Evolutionary conservation across 73 alveolate species (phyloP), one percentile per base, ranked within the genome.

Genomic region (Paraurostyla sp.): DNA sequence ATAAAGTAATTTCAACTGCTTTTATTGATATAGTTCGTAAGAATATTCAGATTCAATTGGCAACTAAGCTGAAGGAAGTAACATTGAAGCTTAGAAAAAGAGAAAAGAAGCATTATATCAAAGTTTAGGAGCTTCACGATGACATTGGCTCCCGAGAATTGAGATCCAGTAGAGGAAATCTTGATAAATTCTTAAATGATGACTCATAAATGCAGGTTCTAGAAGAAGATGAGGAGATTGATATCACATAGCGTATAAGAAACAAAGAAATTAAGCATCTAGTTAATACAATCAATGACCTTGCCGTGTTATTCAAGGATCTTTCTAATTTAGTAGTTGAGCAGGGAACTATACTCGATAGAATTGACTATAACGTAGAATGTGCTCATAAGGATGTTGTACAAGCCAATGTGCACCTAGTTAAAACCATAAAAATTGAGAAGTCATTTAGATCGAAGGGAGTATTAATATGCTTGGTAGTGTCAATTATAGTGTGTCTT

Each of bases 261-360:
- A 97, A 96, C 62, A 80, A 92, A 71, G 98, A 94, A 71, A 91
- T 97, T 35, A 93, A 85, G 57, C 62, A 85, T 20, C 76, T 97
- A 30, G 98, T 95, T 54, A 80, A 75, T 57, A 83, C 90, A 41
- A 96, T 97, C 27, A 93, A 93, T 42, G 98, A 97, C 80, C 93
- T 97, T 38, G 97, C 99, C n/a, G 88, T 80, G 18, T 33, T 96
- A 33, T 97, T 96, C 88, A 95, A 96, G 89, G 99, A 97, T 42
- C 94, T 97, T 83, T 91, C 93, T 43, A 89, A 68, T 20, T 80
- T 96, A 33, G 98, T 97, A 13, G 92, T 93, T 78, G 98, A 97
- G 81, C 95, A 97, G 87, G 99, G 99, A 0, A 93, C 99, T 0
- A 94, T 97, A 22, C 92, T 97, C 22, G 99, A 97, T 83, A 73